Evolutionary conservation across 169 alveolate species (phyloP).

Genomic region (Plasmodium sp.): DNA sequence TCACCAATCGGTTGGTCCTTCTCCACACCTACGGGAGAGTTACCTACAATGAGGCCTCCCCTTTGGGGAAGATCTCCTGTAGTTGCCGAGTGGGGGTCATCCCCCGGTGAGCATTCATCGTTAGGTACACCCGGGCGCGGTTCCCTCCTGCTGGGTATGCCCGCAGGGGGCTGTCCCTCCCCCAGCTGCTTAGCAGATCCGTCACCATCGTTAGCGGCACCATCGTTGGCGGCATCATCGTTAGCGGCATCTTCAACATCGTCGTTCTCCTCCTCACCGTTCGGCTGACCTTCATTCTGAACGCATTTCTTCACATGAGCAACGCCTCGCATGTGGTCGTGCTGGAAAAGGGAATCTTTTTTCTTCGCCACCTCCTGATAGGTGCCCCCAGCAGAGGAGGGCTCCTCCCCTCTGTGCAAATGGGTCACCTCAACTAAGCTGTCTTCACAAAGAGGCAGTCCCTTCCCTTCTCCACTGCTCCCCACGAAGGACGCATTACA

Average conservation of each 20-base stretch:
- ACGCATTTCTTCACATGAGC: neutral
- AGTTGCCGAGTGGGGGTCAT: neutral
- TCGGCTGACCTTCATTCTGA: neutral
- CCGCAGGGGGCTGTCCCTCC: neutral
- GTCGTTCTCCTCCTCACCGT: neutral
- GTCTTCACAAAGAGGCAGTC: neutral
- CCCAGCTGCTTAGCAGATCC: neutral
- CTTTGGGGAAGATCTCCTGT: neutral
- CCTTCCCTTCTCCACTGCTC: neutral
- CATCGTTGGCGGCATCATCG: neutral
- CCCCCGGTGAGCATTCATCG: neutral
- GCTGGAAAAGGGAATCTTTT: neutral
- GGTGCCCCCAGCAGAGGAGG: neutral
- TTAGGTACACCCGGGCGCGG: neutral
- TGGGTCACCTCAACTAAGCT: neutral
- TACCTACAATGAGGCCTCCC: neutral
- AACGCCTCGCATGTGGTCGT: neutral
- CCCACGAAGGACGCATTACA: neutral
- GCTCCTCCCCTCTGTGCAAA: neutral
- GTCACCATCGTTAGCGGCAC: neutral
- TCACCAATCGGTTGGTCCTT: neutral
- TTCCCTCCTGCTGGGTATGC: neutral
- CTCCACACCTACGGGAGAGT: neutral
- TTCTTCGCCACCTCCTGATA: neutral
- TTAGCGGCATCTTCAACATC: neutral